A percentile compares a stretch with the other conserved stretches of the same genome.
Conservation (phyloP, 139 green algal species). For the Yamagishiella unicocca region DNA sequence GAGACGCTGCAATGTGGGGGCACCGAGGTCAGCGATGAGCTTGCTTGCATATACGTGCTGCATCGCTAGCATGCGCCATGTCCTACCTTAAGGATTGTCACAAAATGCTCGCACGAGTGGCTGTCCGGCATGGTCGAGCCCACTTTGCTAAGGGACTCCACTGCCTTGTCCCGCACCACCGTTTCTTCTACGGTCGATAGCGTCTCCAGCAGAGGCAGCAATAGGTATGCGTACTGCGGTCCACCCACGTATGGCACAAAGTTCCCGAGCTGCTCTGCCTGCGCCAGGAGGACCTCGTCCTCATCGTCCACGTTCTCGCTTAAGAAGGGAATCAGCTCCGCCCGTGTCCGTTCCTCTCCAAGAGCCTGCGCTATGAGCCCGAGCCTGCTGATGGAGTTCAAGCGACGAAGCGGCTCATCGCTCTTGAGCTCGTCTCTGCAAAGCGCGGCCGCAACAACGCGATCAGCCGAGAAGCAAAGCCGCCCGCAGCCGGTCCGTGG, state of each 20-base stretch:
- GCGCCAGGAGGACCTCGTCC: conserved; percentile 96
- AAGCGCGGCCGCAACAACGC: background rate
- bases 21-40: too few species aligned
- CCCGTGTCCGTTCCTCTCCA: conserved; percentile 93
- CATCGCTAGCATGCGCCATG: background rate
- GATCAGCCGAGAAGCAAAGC: conserved; percentile 26
- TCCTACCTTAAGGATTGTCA: conserved; percentile 87
- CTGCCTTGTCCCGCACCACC: conserved; percentile 96
- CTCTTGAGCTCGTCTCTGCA: conserved; percentile 94
- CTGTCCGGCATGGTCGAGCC: conserved; percentile 78
- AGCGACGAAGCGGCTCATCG: conserved; percentile 92
- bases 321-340: conserved; percentile 98
- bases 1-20: conserved; percentile 87
- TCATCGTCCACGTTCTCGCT: conserved; percentile 97
- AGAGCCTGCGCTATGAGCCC: conserved; percentile 95
- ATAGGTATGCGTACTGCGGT: conserved; percentile 74
- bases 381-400: conserved; percentile 94
- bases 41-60: too few species aligned
- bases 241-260: conserved; percentile 97
- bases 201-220: conserved; percentile 95
- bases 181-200: conserved; percentile 97
- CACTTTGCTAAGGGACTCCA: conserved; percentile 90
- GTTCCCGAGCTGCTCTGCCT: conserved; percentile 97
- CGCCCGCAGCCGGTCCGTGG: background rate
- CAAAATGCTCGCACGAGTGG: conserved; percentile 82